Percentiles rank a stretch among this genome's conserved stretches.
Conservation (phyloP, 2,329 filamentous ascomycete species). For the Ophiostoma pallidulum region DNA sequence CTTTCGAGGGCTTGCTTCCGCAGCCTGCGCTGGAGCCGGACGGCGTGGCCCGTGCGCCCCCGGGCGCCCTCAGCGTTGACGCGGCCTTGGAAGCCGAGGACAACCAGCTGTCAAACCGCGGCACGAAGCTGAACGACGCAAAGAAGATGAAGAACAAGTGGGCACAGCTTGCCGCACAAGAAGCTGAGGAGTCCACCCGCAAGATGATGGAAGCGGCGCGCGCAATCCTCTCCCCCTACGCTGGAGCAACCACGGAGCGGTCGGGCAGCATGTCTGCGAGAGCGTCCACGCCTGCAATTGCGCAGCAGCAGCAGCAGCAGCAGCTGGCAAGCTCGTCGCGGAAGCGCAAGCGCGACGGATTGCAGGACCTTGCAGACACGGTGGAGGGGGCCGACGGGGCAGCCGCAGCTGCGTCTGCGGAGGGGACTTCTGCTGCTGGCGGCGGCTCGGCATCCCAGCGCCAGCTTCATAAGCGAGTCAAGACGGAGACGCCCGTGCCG, state of each 20-base stretch:
- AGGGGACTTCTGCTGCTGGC: no score
- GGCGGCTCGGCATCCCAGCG: slow-evolving; percentile 11
- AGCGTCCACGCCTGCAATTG: slow-evolving; percentile 2
- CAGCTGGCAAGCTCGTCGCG: slow-evolving; percentile 1
- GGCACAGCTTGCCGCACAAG: slow-evolving; percentile 51
- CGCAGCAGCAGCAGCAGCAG: not conserved
- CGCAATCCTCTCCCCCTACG: slow-evolving; percentile 20
- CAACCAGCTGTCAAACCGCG: slow-evolving; percentile 57
- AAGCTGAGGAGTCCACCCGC: slow-evolving; percentile 37
- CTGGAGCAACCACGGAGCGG: not conserved
- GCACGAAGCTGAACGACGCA: slow-evolving; percentile 69
- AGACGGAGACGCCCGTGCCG: slow-evolving; percentile 31
- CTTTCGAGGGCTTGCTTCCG: slow-evolving; percentile 43
- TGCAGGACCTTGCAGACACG: slow-evolving; percentile 13
- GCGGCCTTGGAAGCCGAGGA: slow-evolving; percentile 47
- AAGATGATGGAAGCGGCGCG: slow-evolving; percentile 23
- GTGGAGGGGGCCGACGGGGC: slow-evolving; percentile 5
- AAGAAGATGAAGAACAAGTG: slow-evolving; percentile 62
- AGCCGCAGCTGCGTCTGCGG: not conserved
- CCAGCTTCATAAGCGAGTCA: slow-evolving; percentile 26
- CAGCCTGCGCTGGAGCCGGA: slow-evolving; percentile 37
- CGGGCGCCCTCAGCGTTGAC: slow-evolving; percentile 51
- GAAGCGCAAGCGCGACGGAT: slow-evolving; percentile 28
- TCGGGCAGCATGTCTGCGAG: not conserved
- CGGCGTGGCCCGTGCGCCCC: slow-evolving; percentile 43